phyloP scores from a whole-genome alignment of 106 monocot species.

The Alisma plantagoaquatica region DNA sequence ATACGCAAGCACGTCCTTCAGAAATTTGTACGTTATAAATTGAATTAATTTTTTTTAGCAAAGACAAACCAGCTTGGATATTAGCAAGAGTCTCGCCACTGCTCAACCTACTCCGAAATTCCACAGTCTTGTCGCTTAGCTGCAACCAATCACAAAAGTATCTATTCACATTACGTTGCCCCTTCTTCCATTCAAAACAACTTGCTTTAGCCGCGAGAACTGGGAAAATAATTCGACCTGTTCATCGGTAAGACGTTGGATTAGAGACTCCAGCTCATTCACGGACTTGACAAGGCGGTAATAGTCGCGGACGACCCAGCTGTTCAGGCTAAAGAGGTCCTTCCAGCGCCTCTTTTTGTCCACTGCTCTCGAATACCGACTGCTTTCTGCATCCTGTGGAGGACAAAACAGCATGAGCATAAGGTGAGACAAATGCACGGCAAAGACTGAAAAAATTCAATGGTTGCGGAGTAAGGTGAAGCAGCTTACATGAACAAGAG shows the following conservation, averaged over 20 bases:
- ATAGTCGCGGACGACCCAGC: constrained; percentile 89
- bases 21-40: background rate
- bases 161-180: background rate
- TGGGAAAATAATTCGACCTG: constrained; percentile 40
- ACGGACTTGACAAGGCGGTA: constrained; percentile 73
- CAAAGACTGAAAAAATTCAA: no score
- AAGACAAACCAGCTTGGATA: constrained; percentile 69
- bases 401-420: no score
- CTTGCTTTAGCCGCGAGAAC: no score
- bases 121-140: constrained; percentile 62
- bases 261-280: constrained; percentile 42
- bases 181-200: background rate
- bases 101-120: constrained; percentile 56
- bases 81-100: constrained; percentile 78
- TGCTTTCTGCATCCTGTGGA: background rate
- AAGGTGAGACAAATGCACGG: no score
- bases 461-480: no score
- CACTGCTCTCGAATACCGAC: background rate
- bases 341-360: constrained; percentile 31
- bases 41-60: no score
- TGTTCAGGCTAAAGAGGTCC: constrained; percentile 72
- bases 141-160: constrained; percentile 7
- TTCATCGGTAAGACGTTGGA: constrained; percentile 58
- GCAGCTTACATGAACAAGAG: no score
- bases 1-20: background rate